A percentile compares a stretch with the other conserved stretches of the same genome.
Evolutionary conservation across 768 basidiomycete genomes (phyloP).

Genomic region (Boletellus emodensis): DNA sequence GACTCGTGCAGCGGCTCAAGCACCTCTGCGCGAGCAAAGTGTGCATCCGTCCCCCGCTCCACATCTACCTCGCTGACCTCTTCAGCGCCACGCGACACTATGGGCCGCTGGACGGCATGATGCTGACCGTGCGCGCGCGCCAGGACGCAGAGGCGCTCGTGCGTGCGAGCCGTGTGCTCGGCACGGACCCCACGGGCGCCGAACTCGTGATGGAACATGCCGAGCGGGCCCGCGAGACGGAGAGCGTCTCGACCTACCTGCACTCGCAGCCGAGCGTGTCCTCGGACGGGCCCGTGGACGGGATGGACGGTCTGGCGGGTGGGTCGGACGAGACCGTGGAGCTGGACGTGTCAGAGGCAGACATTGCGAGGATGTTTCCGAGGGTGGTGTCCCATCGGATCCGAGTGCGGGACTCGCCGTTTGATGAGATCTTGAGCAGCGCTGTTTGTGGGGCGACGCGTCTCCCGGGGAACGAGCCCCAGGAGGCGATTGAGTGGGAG

Average conservation of each 20-base stretch:
- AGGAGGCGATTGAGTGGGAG: slow-evolving; percentile 31
- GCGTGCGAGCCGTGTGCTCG: slow-evolving; percentile 63
- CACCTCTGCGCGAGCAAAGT: slow-evolving; percentile 33
- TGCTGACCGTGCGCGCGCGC: slow-evolving; percentile 58
- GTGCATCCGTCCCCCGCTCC: slow-evolving; percentile 48
- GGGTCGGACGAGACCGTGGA: slow-evolving; percentile 24
- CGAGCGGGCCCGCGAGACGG: slow-evolving; percentile 18
- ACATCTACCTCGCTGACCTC: slow-evolving; percentile 67
- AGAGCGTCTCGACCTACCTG: slow-evolving; percentile 16
- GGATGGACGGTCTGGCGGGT: slow-evolving; percentile 9
- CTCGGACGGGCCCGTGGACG: slow-evolving; percentile 22
- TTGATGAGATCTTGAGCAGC: slow-evolving; percentile 66
- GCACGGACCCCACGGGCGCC: slow-evolving; percentile 56
- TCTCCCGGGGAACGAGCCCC: slow-evolving; percentile 14
- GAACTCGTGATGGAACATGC: slow-evolving; percentile 44
- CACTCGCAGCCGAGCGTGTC: slow-evolving; percentile 19
- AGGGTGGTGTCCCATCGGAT: slow-evolving; percentile 73
- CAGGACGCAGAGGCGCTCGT: slow-evolving; percentile 65
- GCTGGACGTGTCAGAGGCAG: slow-evolving; percentile 68
- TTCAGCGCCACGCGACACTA: slow-evolving; percentile 74
- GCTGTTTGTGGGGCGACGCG: slow-evolving; percentile 52
- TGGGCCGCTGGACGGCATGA: slow-evolving; percentile 60
- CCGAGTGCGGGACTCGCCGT: slow-evolving; percentile 62
- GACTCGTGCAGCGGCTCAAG: slow-evolving; percentile 29
- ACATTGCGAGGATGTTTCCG: slow-evolving; percentile 70